These are phyloP conservation scores for Alternaria sp. DNA, from an alignment of 2,329 filamentous ascomycete species.

Conservation along the genomic window DNA sequence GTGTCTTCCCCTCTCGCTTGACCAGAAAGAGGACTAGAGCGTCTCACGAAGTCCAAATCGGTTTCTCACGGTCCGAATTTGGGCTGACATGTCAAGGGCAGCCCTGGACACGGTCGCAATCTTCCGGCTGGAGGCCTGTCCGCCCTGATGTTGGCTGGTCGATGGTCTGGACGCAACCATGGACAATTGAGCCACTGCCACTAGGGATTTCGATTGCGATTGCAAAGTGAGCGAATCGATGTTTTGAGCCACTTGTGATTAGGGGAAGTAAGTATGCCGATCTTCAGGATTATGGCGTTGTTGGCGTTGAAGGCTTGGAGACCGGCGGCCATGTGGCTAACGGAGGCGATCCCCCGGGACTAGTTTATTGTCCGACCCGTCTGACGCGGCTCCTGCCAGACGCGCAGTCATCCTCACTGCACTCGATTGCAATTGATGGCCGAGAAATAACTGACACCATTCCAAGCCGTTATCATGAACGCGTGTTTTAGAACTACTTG, in stretches of 20 bases:
- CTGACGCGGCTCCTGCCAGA: neutral
- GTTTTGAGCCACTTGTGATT: neutral
- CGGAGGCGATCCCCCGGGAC: neutral
- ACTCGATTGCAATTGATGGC: neutral
- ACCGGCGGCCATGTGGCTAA: neutral
- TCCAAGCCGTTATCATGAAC: neutral
- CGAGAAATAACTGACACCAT: neutral
- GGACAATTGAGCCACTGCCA: neutral
- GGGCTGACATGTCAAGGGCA: constrained; percentile 4
- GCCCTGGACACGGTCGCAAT: constrained; percentile 2
- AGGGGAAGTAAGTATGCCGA: neutral
- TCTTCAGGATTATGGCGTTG: neutral
- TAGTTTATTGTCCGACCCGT: constrained; percentile 5
- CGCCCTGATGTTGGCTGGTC: neutral
- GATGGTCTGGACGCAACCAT: neutral
- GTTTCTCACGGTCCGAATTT: constrained; percentile 8
- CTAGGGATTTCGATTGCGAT: neutral
- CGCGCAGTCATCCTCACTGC: neutral
- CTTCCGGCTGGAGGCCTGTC: neutral
- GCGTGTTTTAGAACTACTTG: neutral
- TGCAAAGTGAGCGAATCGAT: neutral
- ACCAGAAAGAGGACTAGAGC: constrained; percentile 7
- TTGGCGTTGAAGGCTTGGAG: neutral
- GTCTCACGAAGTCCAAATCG: constrained; percentile 4
- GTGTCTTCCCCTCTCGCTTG: neutral